Conservation (phyloP, 495 filamentous ascomycete species). For the Penicillium diatomitis region DNA sequence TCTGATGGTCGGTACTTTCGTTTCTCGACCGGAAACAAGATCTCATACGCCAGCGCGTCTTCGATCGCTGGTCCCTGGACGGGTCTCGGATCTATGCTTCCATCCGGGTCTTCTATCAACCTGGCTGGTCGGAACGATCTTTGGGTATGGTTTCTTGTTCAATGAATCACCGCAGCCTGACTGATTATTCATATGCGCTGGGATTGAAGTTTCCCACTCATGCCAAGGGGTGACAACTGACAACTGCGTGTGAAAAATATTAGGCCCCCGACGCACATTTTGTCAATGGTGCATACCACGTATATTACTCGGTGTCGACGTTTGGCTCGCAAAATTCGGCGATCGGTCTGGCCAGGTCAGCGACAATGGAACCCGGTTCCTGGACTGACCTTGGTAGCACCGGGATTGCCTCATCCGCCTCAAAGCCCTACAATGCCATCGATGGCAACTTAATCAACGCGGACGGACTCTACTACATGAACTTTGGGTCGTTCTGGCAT, state of each 20-base stretch:
- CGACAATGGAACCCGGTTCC: conserved; percentile 47
- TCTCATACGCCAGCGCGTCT: conserved; percentile 53
- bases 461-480: conserved; percentile 45
- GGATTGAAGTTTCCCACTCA: no score
- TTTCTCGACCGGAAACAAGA: conserved; percentile 59
- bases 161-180: no score
- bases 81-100: conserved; percentile 47
- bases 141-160: conserved; percentile 41
- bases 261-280: conserved; percentile 58
- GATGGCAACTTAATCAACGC: conserved; percentile 53
- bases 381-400: conserved; percentile 49
- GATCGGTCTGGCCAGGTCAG: conserved; percentile 60
- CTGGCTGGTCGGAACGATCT: conserved; percentile 50
- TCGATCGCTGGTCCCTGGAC: conserved; percentile 61
- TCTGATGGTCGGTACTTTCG: conserved; percentile 63
- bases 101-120: conserved; percentile 51
- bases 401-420: conserved; percentile 41
- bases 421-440: conserved; percentile 59
- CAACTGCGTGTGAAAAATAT: no score
- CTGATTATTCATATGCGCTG: neutral
- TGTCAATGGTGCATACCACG: conserved; percentile 51
- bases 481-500: conserved; percentile 65
- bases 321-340: conserved; percentile 59
- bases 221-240: no score
- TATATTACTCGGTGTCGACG: conserved; percentile 62